Evolutionary conservation across 2,329 filamentous ascomycete genomes (phyloP).

Genomic region (Trematosphaeria pertusa): DNA sequence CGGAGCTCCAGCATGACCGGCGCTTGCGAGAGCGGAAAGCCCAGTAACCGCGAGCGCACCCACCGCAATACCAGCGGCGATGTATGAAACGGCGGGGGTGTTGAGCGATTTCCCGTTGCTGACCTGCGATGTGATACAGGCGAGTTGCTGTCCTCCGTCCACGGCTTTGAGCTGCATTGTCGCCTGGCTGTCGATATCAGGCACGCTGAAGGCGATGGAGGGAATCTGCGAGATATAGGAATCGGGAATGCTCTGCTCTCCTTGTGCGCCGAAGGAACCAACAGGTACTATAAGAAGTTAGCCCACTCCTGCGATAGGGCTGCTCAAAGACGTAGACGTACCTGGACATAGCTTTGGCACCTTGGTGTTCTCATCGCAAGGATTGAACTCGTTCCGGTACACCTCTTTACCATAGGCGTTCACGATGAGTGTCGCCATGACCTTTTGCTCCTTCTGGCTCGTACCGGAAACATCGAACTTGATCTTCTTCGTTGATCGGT

Average conservation of each 20-base stretch:
- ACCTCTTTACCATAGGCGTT: constrained; percentile 84
- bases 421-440: constrained; percentile 77
- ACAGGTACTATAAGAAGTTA: constrained; percentile 66
- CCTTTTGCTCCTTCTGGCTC: constrained; percentile 77
- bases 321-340: too few species aligned
- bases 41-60: constrained; percentile 78
- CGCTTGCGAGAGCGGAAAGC: constrained; percentile 69
- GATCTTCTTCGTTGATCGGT: constrained; percentile 75
- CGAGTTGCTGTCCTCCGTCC: constrained; percentile 68
- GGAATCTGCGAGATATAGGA: constrained; percentile 79
- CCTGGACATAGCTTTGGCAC: constrained; percentile 81
- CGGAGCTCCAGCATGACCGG: constrained; percentile 59
- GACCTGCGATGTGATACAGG: constrained; percentile 82
- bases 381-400: constrained; percentile 82
- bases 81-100: constrained; percentile 78
- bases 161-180: constrained; percentile 75
- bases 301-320: constrained; percentile 1
- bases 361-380: constrained; percentile 72
- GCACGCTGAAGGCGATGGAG: constrained; percentile 85
- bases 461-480: constrained; percentile 83
- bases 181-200: constrained; percentile 86
- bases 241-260: constrained; percentile 73
- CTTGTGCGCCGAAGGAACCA: constrained; percentile 75
- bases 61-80: constrained; percentile 84
- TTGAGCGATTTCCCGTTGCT: constrained; percentile 85